Evolutionary conservation across 495 filamentous ascomycete species (phyloP), one percentile per base, ranked within the genome.

Genomic region (Aspergillus ellipticus): DNA sequence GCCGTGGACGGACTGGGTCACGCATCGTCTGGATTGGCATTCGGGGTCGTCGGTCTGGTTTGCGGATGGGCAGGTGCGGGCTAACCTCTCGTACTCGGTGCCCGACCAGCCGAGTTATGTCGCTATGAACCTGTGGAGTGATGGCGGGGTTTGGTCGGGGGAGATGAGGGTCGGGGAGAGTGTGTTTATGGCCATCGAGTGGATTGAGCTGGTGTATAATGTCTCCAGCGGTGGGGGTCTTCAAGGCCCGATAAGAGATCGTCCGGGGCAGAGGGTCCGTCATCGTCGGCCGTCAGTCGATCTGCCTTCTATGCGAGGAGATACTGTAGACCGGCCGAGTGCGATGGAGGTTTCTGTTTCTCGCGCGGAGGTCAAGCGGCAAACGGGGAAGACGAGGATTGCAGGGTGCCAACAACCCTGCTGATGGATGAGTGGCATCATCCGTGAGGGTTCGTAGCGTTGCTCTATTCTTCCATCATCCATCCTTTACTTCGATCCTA

Each of bases 131-230:
- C 79, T 89, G 31, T 92, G 89, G 89, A 86, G 85, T 64, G 83
- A 91, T 61, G 88, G 88, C 0, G 85, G 87, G 0, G 59, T 69
- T 3, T 92, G 88, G 88, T 81, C 84, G 1, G 89, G 89, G 1
- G 85, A 89, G 57, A 87, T 92, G 86, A 74, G 58, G 8, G 60
- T 80, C 1, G 75, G 75, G 0, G 73, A 79, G 2, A 76, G 78
- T 22, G 86, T 89, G 4, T 79, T 80, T 51, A 67, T 90, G 60
- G 85, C 87, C 59, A 76, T 92, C 24, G 84, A 90, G 63, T 90
- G 85, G 80, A 81, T 91, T 20, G 87, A 92, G 61, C 60, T 91
- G 55, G 78, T 83, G 4, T 92, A 84, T 59, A 92, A 92, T 41
- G 49, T 64, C 0, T 69, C 72, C 0, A 53, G 59, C 39, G 53